phyloP scores from a whole-genome alignment of 208 protist species.

The Crithidia sp. region DNA sequence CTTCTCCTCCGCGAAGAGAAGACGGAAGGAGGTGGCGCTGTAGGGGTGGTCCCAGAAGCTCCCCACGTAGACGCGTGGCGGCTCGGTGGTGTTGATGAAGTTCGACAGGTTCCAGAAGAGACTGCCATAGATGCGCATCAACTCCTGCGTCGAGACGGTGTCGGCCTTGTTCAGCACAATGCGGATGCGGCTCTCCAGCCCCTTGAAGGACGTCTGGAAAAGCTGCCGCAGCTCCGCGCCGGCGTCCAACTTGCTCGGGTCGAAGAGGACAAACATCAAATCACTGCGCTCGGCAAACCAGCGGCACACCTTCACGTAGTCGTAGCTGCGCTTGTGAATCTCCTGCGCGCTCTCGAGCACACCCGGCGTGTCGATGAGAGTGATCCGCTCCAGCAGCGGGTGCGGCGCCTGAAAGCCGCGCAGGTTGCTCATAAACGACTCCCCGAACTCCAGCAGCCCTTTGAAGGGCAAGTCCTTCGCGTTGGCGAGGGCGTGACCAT shows the following conservation, averaged over 20 bases:
- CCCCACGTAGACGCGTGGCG: conserved; percentile 95
- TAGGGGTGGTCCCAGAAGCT: conserved; percentile 96
- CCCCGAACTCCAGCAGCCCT: conserved; percentile 83
- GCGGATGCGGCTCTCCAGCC: conserved; percentile 93
- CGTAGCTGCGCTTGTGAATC: conserved; percentile 62
- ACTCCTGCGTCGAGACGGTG: conserved; percentile 88
- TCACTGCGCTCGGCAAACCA: conserved; percentile 85
- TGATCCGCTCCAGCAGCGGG: conserved; percentile 84
- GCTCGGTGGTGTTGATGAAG: conserved; percentile 94
- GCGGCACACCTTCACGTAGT: conserved; percentile 72
- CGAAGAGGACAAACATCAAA: conserved; percentile 84
- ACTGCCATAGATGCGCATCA: conserved; percentile 96
- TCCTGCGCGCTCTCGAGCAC: conserved; percentile 73
- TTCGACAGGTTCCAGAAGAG: conserved; percentile 96
- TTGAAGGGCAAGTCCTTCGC: conserved; percentile 91
- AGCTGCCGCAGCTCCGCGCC: conserved; percentile 71
- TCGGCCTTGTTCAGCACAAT: conserved; percentile 97
- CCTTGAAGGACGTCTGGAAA: conserved; percentile 65
- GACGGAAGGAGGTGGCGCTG: conserved; percentile 58
- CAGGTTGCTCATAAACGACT: conserved; percentile 88
- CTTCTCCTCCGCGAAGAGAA: conserved; percentile 84
- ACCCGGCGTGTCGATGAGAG: conserved; percentile 80
- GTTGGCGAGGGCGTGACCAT: conserved; percentile 85
- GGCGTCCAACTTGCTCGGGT: conserved; percentile 76
- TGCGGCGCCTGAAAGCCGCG: conserved; percentile 77